phyloP scores from a whole-genome alignment of 768 basidiomycete genomes.

The Suillus subaureus region DNA sequence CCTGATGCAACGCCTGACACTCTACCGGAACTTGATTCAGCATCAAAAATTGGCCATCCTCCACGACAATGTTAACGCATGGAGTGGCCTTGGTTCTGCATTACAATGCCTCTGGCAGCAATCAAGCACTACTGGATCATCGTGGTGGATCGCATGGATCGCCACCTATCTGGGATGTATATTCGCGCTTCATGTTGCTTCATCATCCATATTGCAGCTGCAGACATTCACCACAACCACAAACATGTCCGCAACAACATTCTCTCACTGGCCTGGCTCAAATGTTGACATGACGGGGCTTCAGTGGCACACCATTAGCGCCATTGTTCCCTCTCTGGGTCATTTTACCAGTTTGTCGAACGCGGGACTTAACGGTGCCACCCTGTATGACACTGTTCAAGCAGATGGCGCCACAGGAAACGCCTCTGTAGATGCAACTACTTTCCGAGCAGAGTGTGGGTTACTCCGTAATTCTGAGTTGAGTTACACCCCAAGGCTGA shows the following conservation, averaged over 20 bases:
- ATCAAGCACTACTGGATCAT: neutral
- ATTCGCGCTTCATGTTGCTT: slow-evolving; percentile 9
- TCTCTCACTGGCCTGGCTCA: slow-evolving; percentile 2
- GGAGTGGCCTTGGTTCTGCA: slow-evolving; percentile 11
- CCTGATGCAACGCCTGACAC: slow-evolving; percentile 16
- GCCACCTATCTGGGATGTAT: slow-evolving; percentile 8
- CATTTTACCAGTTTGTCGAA: slow-evolving; percentile 1
- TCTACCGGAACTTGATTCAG: slow-evolving; percentile 10
- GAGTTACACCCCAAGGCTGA: neutral
- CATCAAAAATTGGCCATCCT: slow-evolving; percentile 7
- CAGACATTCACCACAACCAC: slow-evolving; percentile 8
- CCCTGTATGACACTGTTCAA: slow-evolving; percentile 12
- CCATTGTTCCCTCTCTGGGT: slow-evolving; percentile 4
- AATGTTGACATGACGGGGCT: neutral
- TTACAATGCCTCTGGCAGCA: slow-evolving; percentile 12
- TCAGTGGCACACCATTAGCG: slow-evolving; percentile 4
- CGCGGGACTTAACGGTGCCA: slow-evolving; percentile 4
- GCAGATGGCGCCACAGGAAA: slow-evolving; percentile 8
- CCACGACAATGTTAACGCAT: slow-evolving; percentile 9
- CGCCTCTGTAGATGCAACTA: slow-evolving; percentile 11
- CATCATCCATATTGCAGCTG: slow-evolving; percentile 13
- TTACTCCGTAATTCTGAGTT: slow-evolving; percentile 6
- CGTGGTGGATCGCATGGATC: slow-evolving; percentile 2
- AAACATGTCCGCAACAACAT: neutral
- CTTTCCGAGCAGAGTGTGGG: slow-evolving; percentile 8